Conservation (phyloP, 768 basidiomycete genomes). For the Kwoniella sp. region DNA sequence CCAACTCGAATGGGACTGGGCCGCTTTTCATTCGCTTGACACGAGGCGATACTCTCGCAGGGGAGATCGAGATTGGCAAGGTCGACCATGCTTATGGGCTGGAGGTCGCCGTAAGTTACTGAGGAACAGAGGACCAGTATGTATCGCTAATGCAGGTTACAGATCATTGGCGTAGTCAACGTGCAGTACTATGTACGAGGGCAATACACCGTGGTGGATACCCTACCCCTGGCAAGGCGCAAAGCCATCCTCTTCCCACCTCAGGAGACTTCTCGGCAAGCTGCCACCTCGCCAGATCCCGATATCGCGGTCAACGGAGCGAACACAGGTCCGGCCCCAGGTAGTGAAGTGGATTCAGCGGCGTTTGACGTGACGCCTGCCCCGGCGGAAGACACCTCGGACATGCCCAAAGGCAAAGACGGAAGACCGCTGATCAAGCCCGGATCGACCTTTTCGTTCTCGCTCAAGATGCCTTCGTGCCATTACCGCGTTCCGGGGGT, state of each 20-base stretch:
- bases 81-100: slow-evolving; percentile 33
- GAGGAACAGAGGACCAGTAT: background rate
- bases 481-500: slow-evolving; percentile 27
- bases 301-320: background rate
- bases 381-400: background rate
- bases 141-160: background rate
- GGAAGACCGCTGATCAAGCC: slow-evolving; percentile 20
- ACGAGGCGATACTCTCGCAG: slow-evolving; percentile 29
- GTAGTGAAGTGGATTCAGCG: too few relatives aligned
- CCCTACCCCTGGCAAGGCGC: slow-evolving; percentile 25
- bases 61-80: slow-evolving; percentile 35
- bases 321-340: too few relatives aligned
- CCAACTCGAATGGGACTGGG: slow-evolving; percentile 33
- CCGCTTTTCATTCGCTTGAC: slow-evolving; percentile 28
- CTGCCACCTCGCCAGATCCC: too few relatives aligned
- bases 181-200: slow-evolving; percentile 40
- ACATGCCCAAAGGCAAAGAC: slow-evolving; percentile 8
- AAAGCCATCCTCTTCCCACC: slow-evolving; percentile 23
- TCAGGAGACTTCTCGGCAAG: background rate
- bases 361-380: too few relatives aligned
- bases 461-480: slow-evolving; percentile 29
- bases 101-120: slow-evolving; percentile 36
- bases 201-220: slow-evolving; percentile 43
- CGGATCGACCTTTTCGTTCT: slow-evolving; percentile 24
- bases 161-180: slow-evolving; percentile 36